phyloP scores from a whole-genome alignment of 2,329 filamentous ascomycete species.

The Ascochyta lentis region DNA sequence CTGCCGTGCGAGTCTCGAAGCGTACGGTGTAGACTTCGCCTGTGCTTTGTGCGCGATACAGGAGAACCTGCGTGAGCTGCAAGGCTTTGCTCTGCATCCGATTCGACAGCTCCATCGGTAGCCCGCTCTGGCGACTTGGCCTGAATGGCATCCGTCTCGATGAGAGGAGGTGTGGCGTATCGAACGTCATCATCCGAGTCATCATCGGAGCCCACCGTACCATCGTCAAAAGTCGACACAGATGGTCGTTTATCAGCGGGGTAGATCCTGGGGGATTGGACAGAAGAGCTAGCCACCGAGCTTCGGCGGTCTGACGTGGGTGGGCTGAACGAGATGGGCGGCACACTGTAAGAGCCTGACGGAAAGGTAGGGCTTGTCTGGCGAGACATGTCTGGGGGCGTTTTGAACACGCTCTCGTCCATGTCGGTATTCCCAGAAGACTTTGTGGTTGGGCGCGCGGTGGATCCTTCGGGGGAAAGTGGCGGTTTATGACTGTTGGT shows the following conservation, averaged over 20 bases:
- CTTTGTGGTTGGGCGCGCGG: constrained; percentile 43
- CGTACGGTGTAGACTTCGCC: constrained; percentile 87
- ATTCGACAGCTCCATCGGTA: constrained; percentile 31
- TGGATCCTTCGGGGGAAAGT: constrained; percentile 37
- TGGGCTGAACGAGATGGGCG: constrained; percentile 45
- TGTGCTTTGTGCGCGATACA: constrained; percentile 71
- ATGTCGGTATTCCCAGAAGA: constrained; percentile 48
- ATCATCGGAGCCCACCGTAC: constrained; percentile 37
- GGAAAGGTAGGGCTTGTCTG: constrained; percentile 46
- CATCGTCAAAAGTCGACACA: constrained; percentile 42
- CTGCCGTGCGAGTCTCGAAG: constrained; percentile 78
- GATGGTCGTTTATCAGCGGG: constrained; percentile 43
- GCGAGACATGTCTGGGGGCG: constrained; percentile 52
- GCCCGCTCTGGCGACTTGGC: constrained; percentile 35
- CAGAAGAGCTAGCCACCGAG: constrained; percentile 43
- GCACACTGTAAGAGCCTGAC: constrained; percentile 36
- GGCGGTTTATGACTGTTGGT: constrained; percentile 40
- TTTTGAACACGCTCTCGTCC: constrained; percentile 53
- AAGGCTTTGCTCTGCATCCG: constrained; percentile 40
- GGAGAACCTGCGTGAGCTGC: constrained; percentile 45
- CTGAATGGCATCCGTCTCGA: constrained; percentile 29
- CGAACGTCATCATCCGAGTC: constrained; percentile 40
- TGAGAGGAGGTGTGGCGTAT: constrained; percentile 44
- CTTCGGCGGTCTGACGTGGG: constrained; percentile 38
- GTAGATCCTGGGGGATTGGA: constrained; percentile 44